Percentiles rank a stretch among this genome's conserved stretches.
Evolutionary conservation across 306 rosid species (phyloP).

Genomic region (Gastrolobium villosum): DNA sequence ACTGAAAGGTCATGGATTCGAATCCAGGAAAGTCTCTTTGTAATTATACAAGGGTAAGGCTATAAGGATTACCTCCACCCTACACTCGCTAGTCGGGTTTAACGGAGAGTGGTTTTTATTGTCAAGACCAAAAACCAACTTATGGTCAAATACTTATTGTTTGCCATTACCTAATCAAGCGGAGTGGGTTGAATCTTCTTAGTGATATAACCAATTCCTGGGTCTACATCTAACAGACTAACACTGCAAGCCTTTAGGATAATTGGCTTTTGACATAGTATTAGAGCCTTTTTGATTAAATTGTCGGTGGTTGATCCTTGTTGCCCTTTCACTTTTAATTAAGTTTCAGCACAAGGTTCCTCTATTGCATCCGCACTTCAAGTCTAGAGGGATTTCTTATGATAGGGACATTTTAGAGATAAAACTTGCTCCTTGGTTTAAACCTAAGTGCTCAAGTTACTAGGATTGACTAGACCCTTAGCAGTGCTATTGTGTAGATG

Average conservation of each 20-base stretch:
- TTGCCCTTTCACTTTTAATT: not conserved
- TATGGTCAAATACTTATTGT: not conserved
- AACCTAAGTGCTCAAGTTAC: not conserved
- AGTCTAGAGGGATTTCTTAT: not conserved
- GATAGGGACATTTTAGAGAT: not conserved
- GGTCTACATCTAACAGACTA: not conserved
- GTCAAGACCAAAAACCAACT: not conserved
- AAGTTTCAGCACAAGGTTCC: not conserved
- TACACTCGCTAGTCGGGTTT: too few species aligned
- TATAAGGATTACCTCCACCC: too few species aligned
- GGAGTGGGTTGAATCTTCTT: not conserved
- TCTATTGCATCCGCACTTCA: not conserved
- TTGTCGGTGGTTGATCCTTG: not conserved
- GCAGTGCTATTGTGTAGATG: not conserved
- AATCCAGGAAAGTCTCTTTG: too few species aligned
- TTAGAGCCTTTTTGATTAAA: not conserved
- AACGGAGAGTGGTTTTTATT: not conserved
- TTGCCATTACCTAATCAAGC: not conserved
- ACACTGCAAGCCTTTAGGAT: not conserved
- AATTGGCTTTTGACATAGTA: not conserved
- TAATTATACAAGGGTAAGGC: too few species aligned
- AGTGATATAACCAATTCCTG: not conserved
- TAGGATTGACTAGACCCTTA: slow-evolving; percentile 11
- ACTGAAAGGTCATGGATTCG: too few species aligned
- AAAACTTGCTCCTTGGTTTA: not conserved